These are phyloP conservation scores for Globisporangium carolinianum DNA, from an alignment of 352 stramenopile species.

Conservation along the genomic window DNA sequence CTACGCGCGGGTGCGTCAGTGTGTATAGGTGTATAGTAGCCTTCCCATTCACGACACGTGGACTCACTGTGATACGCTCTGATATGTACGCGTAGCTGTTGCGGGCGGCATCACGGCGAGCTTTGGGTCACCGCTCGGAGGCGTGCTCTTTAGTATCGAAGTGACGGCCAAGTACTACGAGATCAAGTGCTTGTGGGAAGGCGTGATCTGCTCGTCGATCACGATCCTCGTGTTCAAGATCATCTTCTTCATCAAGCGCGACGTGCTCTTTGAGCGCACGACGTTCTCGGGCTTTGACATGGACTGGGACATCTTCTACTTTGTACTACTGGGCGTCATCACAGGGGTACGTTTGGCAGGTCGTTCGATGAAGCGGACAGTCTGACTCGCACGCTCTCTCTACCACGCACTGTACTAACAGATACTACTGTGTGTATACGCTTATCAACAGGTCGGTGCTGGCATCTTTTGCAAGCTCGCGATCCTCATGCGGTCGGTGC, in stretches of 20 bases:
- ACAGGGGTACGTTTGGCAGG: conserved; percentile 53
- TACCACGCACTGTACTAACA: too few species aligned
- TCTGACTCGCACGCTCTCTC: too few species aligned
- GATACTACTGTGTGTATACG: too few species aligned
- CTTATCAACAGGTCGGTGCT: conserved; percentile 32
- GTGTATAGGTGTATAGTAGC: neutral
- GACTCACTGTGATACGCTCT: neutral
- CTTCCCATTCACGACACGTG: neutral
- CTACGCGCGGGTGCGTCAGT: conserved; percentile 39
- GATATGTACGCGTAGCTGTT: conserved; percentile 24
- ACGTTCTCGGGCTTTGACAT: conserved; percentile 75
- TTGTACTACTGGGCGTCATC: conserved; percentile 54
- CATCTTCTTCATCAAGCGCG: conserved; percentile 63
- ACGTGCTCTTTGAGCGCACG: conserved; percentile 73
- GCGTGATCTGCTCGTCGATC: conserved; percentile 72
- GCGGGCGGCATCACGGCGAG: conserved; percentile 74
- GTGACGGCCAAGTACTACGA: conserved; percentile 82
- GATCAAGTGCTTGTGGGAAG: conserved; percentile 81
- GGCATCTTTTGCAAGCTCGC: conserved; percentile 61
- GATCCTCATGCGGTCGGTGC: conserved; percentile 30
- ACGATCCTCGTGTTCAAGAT: conserved; percentile 76
- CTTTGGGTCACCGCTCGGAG: conserved; percentile 72
- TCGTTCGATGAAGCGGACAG: conserved; percentile 11
- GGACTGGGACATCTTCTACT: conserved; percentile 72
- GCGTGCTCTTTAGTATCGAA: conserved; percentile 81